A percentile compares a stretch with the other conserved stretches of the same genome.
Evolutionary conservation across 2,329 filamentous ascomycete species (phyloP).

Genomic region (Parasarocladium wereldwijsianum): DNA sequence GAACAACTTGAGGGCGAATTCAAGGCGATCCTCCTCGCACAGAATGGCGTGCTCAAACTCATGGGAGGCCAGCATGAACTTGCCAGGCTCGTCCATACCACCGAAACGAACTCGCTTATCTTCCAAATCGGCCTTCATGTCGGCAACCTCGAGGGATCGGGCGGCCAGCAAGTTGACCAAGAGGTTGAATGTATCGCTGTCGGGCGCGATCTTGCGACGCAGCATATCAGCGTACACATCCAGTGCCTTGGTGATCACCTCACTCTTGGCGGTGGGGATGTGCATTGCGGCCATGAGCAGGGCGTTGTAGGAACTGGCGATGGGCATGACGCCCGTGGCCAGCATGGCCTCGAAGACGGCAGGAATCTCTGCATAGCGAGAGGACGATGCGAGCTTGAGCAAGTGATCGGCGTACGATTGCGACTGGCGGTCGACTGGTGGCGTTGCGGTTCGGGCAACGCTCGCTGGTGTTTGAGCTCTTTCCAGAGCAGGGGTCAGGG

Average conservation of each 20-base stretch:
- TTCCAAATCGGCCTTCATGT: conserved; percentile 59
- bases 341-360: conserved; percentile 85
- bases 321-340: conserved; percentile 65
- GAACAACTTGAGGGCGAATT: conserved; percentile 76
- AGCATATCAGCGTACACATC: conserved; percentile 96
- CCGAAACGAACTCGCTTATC: conserved; percentile 74
- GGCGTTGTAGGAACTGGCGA: conserved; percentile 80
- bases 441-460: conserved; percentile 41
- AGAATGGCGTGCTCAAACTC: conserved; percentile 79
- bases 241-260: conserved; percentile 79
- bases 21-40: conserved; percentile 73
- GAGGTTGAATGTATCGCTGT: conserved; percentile 76
- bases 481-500: conserved; percentile 25
- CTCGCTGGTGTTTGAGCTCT: conserved; percentile 28
- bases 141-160: conserved; percentile 64
- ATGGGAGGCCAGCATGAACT: conserved; percentile 79
- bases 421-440: conserved; percentile 48
- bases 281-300: conserved; percentile 74
- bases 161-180: conserved; percentile 70
- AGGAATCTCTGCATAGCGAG: conserved; percentile 76
- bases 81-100: conserved; percentile 68
- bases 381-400: conserved; percentile 52
- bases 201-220: conserved; percentile 64
- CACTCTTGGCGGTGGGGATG: conserved; percentile 62
- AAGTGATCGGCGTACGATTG: conserved; percentile 67